Evolutionary conservation across 805 yeast species (phyloP), one percentile per base, ranked within the genome.

Genomic region (Saccharomycopsis schoenii): DNA sequence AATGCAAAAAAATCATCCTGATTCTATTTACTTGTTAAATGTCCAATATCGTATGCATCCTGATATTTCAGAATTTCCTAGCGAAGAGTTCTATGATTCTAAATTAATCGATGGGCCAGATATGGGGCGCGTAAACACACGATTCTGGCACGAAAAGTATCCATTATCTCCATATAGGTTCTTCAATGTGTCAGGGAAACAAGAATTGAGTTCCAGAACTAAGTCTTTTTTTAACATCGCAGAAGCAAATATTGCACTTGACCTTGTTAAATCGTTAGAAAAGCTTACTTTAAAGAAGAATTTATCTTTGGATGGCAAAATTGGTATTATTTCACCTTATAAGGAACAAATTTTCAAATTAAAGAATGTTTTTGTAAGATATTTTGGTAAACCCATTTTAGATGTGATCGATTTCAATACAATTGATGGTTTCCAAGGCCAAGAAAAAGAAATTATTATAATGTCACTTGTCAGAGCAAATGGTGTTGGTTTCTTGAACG

Each of bases 31-130:
- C 66, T 73, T 93, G 66, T 80, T 94, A 67, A 86, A 93, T 73
- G 93, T 89, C 11, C 99, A 93, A 70, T 93, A 93, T 71, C 93
- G 99, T 76, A 93, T 94, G 99, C 96, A 96, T 72, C 97, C 99
- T 0, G 84, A 79, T 3, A 94, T 94, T 57, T 88, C 97, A 19
- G 71, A 66, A 55, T 96, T 94, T 71, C 99, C 99, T 1, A 88
- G 97, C 29, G 69, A 74, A 12, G 88, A 89, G 69, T 96, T 94
- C 70, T 94, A 94, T 69, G 70, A 82, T 9, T 85, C 89, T 0
- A 79, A 78, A 61, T 77, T 94, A 60, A 74, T 81, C 56, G 96
- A 92, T 71, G 99, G 97, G 2, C 84, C 82, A 0, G 79, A 77
- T n/a, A 88, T 92, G 86, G 80, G 74, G 1, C 73, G 67, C 6